Evolutionary conservation across 352 stramenopile genomes (phyloP), one percentile per base, ranked within the genome.

Genomic region (Phytophthora pluvialis): DNA sequence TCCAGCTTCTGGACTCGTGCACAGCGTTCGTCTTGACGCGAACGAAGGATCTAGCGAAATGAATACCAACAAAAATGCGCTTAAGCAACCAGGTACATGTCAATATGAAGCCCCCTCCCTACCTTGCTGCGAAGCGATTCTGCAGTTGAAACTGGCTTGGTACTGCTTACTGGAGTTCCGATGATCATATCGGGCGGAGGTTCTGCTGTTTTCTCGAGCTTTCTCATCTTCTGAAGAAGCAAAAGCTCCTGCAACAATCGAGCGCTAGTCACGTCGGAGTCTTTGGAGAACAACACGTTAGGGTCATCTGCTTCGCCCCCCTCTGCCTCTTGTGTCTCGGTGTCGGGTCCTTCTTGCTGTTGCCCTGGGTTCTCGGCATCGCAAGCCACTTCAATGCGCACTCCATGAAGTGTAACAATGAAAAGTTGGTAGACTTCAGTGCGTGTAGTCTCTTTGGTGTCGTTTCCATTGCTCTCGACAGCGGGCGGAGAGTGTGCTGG

Each of bases 81-180:
- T 2, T 21, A 21, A 21, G 21, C 21, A 21, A 21, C 21, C 1
- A 21, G 21, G 21, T 21, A 21, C 1, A 21, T 21, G 21, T 2
- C 21, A 21, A 21, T 2, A 21, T 21, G 21, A 21, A 21, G 21
- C 21, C 2, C 21, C 29, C 5, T 25, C 18, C 7, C 18, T 55
- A 81, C 73, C 73, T 89, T 89, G 3, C 62, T 63, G 7, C 75
- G 77, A n/a, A 89, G 53, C 2, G 72, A 73, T 28, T 72, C 67
- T 3, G 80, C 77, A 13, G 64, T 63, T 7, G 77, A 71, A 3
- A 77, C 10, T 1, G 66, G 43, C 38, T 78, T 87, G 4, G 60
- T 55, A 26, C 44, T 71, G 7, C 25, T 64, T 0, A 87, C 61
- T 43, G 70, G 78, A 8, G 60, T 64, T 5, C 78, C 80, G 35